A percentile compares a stretch with the other conserved stretches of the same genome.
Evolutionary conservation across 225 moss, liverwort and hornwort species (phyloP).

Genomic region (Pleurozium schreberi): DNA sequence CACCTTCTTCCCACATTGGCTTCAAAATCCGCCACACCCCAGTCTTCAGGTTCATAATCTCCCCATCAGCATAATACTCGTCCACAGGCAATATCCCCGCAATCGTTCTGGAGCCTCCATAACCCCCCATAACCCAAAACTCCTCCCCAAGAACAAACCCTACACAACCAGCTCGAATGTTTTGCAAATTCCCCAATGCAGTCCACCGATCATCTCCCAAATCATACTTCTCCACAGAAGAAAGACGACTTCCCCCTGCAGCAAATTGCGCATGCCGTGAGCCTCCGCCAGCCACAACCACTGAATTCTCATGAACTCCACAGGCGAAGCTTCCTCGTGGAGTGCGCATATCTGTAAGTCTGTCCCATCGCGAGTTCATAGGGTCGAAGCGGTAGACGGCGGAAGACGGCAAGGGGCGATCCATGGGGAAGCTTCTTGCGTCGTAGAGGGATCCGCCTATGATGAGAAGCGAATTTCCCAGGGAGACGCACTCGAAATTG

Average conservation of each 20-base stretch:
- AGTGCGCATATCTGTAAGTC: conserved; percentile 39
- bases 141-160: conserved; percentile 46
- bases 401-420: conserved; percentile 46
- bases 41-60: conserved; percentile 48
- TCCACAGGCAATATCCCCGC: conserved; percentile 65
- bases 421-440: conserved; percentile 61
- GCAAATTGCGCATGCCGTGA: conserved; percentile 58
- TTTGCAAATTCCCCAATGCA: conserved; percentile 18
- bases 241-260: conserved; percentile 44
- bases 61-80: conserved; percentile 52
- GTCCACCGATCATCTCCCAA: conserved; percentile 41
- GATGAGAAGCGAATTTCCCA: conserved; percentile 31
- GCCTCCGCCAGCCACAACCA: conserved; percentile 56
- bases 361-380: conserved; percentile 26
- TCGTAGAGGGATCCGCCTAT: conserved; percentile 58
- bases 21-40: conserved; percentile 39
- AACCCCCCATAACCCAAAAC: conserved; percentile 59
- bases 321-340: conserved; percentile 54
- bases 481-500: conserved; percentile 53
- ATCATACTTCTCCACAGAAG: conserved; percentile 31
- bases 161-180: conserved; percentile 50
- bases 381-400: conserved; percentile 46
- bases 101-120: conserved; percentile 54
- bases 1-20: conserved; percentile 64
- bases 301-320: conserved; percentile 26